Base-by-base conservation (phyloP, 805 yeast genomes). In the Ogataea paradorogensis region DNA sequence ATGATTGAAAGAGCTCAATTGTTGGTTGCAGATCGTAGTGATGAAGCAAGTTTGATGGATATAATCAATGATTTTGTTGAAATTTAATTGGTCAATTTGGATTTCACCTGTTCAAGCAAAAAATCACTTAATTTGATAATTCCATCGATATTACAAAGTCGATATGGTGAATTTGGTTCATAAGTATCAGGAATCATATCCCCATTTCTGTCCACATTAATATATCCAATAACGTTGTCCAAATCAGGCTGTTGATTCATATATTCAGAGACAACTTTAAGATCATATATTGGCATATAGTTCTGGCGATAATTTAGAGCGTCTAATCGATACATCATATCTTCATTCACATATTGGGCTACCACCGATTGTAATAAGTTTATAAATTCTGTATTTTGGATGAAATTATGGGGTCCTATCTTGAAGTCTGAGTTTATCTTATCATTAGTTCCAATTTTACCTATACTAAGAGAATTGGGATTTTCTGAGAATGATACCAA, bases 271-370 rank as follows among this genome's bases (percentile, higher is more conserved):
- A 77, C 70, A 33, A 71, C 75, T 43, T 93, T 69, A 45, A 81
- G 68, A 56, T 85, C 95, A 49, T 76, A 82, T 30, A 86, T 74
- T 7, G 89, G 87, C 82, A 83, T 76, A 57, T 63, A 79, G 0
- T 73, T 63, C 15, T 65, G 65, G 10, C 74, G 74, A 47, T 73
- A 74, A 26, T 69, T 69, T 4, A 75, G 67, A 1, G 84, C 78
- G 43, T 80, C 85, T 54, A 78, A 58, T 20, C 70, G 66, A 52
- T 73, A 80, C 1, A 78, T 56, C 47, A 74, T 73, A 55, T 80
- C 86, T 10, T 71, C 45, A 16, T 60, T 56, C 6, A 65, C 57
- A 10, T 53, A 45, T 14, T 51, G 39, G 0, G 37, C 20, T 4
- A 65, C 45, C 13, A 58, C 37, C 3, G 43, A 35, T 16, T 59